Conservation (phyloP, 2,329 filamentous ascomycete genomes). For the Epichloe amarillans region DNA sequence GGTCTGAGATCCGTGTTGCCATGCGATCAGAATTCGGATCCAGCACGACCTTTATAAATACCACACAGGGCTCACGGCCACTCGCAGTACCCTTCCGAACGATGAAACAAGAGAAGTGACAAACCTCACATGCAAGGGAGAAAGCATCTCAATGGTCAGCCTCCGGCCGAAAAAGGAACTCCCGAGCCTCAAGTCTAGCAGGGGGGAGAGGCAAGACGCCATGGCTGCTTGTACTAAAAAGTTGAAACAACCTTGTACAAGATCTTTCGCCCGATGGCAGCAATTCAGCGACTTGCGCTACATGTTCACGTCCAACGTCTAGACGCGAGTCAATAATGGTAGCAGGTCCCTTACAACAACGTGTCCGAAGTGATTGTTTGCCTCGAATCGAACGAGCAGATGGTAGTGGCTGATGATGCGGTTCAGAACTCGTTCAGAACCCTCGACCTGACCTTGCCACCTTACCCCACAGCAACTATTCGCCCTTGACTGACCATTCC, state of each 20-base stretch:
- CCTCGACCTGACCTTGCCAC: too few species aligned
- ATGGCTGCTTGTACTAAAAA: neutral
- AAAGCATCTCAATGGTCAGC: neutral
- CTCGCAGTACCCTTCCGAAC: too few species aligned
- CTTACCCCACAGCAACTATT: neutral
- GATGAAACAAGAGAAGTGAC: neutral
- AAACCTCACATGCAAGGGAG: constrained; percentile 4
- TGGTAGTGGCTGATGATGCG: neutral
- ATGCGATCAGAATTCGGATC: too few species aligned
- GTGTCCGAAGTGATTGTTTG: neutral
- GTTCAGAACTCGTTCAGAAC: too few species aligned
- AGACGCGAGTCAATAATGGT: neutral
- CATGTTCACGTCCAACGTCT: neutral
- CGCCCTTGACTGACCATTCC: neutral
- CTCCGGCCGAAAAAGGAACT: constrained; percentile 1
- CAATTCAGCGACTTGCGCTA: neutral
- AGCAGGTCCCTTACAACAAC: neutral
- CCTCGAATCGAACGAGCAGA: neutral
- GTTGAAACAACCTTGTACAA: neutral
- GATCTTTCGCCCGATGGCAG: neutral
- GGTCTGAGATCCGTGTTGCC: too few species aligned
- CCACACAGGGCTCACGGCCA: too few species aligned
- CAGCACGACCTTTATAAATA: too few species aligned
- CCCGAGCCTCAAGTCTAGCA: neutral
- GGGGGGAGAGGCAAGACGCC: neutral